A percentile compares a stretch with the other conserved stretches of the same genome.
phyloP scores from a whole-genome alignment of 495 filamentous ascomycete species.

The Gamarada debralockiae region DNA sequence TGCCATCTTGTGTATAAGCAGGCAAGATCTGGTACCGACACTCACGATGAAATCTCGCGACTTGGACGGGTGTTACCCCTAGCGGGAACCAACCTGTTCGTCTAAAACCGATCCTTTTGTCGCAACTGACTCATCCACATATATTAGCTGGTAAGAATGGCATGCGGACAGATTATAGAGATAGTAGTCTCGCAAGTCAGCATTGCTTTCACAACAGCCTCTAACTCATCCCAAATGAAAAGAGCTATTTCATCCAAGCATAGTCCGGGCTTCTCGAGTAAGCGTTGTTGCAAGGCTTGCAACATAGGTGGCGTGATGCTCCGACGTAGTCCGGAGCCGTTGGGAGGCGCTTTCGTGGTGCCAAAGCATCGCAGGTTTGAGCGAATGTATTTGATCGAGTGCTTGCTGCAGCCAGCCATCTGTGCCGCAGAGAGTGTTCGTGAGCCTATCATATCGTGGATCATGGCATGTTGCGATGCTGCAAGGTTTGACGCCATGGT shows the following conservation, averaged over 20 bases:
- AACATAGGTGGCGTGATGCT: slow-evolving; percentile 19
- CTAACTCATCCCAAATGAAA: no score
- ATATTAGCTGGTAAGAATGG: slow-evolving; percentile 33
- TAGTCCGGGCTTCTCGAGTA: no score
- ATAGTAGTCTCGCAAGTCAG: slow-evolving; percentile 7
- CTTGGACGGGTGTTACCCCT: slow-evolving; percentile 30
- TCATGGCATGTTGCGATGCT: no score
- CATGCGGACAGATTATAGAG: slow-evolving; percentile 19
- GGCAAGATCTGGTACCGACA: slow-evolving; percentile 36
- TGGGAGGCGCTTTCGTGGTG: slow-evolving; percentile 16
- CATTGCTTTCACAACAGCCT: slow-evolving; percentile 12
- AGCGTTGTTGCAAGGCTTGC: no score
- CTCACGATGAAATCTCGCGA: slow-evolving; percentile 29
- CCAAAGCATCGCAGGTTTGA: slow-evolving; percentile 18
- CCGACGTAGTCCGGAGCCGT: slow-evolving; percentile 10
- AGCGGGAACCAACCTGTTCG: slow-evolving; percentile 31
- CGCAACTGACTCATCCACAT: slow-evolving; percentile 33
- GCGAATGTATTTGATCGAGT: slow-evolving; percentile 12
- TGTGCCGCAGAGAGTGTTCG: no score
- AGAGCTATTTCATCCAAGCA: no score
- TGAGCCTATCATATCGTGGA: no score
- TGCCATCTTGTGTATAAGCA: slow-evolving; percentile 37
- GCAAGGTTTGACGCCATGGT: no score
- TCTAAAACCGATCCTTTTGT: slow-evolving; percentile 29
- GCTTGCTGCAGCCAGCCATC: slow-evolving; percentile 9